A percentile compares a stretch with the other conserved stretches of the same genome.
These are phyloP conservation scores for Nicotiana otophora DNA, from an alignment of 257 asterid species.

Conservation along the genomic window DNA sequence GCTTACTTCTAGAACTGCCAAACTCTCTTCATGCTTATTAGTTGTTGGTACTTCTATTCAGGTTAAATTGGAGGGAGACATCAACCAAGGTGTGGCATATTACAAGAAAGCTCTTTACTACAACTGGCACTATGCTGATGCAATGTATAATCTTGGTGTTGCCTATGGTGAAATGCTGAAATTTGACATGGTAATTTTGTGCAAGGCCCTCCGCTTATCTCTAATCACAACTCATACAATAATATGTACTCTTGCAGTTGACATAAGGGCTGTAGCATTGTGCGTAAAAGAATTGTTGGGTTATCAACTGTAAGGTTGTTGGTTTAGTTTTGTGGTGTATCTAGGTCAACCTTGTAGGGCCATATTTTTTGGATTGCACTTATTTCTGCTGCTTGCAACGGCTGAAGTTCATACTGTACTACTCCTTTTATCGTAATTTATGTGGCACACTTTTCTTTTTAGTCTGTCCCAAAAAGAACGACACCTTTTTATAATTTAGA, in stretches of 20 bases:
- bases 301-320: not conserved
- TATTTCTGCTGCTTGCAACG: not conserved
- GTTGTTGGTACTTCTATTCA: slow-evolving; percentile 26
- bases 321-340: not conserved
- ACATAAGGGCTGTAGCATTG: not conserved
- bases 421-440: not conserved
- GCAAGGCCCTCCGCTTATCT: not conserved
- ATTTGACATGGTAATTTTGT: slow-evolving; percentile 87
- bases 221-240: not conserved
- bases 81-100: slow-evolving; percentile 81
- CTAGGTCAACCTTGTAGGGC: not conserved
- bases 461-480: not conserved
- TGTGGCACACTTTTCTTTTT: not conserved
- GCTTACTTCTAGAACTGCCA: not conserved
- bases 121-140: slow-evolving; percentile 99
- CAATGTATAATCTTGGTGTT: slow-evolving; percentile 98
- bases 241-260: slow-evolving; percentile 3
- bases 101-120: slow-evolving; percentile 90
- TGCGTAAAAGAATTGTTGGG: not conserved
- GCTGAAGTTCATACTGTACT: not conserved
- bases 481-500: not conserved
- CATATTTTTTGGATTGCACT: not conserved
- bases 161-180: slow-evolving; percentile 99
- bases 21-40: not conserved
- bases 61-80: slow-evolving; percentile 98